Evolutionary conservation across 192 early-diverging fungal species (phyloP), one percentile per base, ranked within the genome.

Genomic region (Fimicolochytrium jonesii): DNA sequence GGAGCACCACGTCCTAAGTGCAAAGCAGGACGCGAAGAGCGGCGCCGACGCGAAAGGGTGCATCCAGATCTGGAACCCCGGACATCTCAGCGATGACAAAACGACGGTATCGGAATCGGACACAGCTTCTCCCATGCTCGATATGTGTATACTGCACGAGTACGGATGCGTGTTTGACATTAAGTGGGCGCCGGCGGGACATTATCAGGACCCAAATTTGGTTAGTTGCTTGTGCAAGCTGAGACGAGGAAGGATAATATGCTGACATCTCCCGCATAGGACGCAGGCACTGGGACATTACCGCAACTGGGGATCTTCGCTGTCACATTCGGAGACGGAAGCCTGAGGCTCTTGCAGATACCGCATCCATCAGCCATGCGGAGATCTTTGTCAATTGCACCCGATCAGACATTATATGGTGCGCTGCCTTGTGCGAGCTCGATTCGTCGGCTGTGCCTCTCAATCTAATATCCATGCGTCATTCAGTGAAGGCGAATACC

Each of bases 291-390:
- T 3, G 55, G 48, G 7, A 31, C 52, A n/a, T 20, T 70, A 13
- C 65, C 65, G 4, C 53, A 71, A 22, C 50, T 77, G 11, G 75
- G 75, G 6, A 36, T 77, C 6, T 58, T 77, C 31, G 75, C 71
- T n/a, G 75, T 56, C 1, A 67, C 62, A 17, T 77, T 73, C 37
- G 75, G 75, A 2, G 75, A 77, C 33, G 75, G 75, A 4, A 53
- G 3, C 31, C 56, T 70, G 56, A 59, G 71, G 1, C 47, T 77
- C 3, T 42, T 77, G 11, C 56, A 70, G 17, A 48, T 77, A 3
- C 75, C 75, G 13, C 75, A 73, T 57, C 67, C 69, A 28, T 18
- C 7, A 10, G 31, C 42, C 6, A 47, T 72, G 26, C 53, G 53
- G 29, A 11, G 29, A n/a, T n/a, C n/a, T n/a, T n/a, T n/a, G n/a